Evolutionary conservation across 2,329 filamentous ascomycete species (phyloP), one percentile per base, ranked within the genome.

Genomic region (Neofusicoccum sp.): DNA sequence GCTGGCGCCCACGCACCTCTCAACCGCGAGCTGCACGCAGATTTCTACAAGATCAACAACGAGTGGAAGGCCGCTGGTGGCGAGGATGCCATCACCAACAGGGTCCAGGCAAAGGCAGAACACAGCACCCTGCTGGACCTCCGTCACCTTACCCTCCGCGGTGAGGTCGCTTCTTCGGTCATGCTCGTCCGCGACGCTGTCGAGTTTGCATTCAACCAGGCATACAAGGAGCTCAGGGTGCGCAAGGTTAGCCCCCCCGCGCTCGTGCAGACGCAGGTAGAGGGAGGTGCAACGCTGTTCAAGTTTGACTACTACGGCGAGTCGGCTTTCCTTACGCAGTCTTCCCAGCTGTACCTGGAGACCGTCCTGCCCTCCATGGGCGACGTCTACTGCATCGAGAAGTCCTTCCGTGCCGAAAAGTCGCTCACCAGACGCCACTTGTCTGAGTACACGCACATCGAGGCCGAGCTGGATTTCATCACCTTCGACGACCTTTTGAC

Each of bases 381-480:
- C 68, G 91, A 97, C 73, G 92, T 97, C 58, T 99, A 96, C 84
- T 98, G 93, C 74, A 93, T 99, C 70, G 93, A 96, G 77, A 96
- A 96, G 76, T 98, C 93, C 1, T 99, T 99, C 88, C 93, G 95
- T 64, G 95, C 95, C 12, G 95, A 99, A 78, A 97, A 97, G 80
- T 93, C 89, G 6, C 82, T 98, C 61, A 99, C 95, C 53, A 89
- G 95, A 64, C 90, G 95, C 71, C 95, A 99, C 75, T 79, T 99
- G 69, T 90, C 91, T 49, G 95, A 99, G 78, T 99, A 97, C 81
- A 96, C 93, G 1, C 95, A 99, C 79, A 85, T 99, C 67, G 95
- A 99, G 79, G 93, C 89, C 62, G 95, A 99, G 77, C 84, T 99
- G 63, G 95, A 98, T 80, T 98, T 95, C 74, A 96, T 99, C 79